These are phyloP conservation scores for Podaxis sp. DNA, from an alignment of 768 basidiomycete species.

Conservation along the genomic window DNA sequence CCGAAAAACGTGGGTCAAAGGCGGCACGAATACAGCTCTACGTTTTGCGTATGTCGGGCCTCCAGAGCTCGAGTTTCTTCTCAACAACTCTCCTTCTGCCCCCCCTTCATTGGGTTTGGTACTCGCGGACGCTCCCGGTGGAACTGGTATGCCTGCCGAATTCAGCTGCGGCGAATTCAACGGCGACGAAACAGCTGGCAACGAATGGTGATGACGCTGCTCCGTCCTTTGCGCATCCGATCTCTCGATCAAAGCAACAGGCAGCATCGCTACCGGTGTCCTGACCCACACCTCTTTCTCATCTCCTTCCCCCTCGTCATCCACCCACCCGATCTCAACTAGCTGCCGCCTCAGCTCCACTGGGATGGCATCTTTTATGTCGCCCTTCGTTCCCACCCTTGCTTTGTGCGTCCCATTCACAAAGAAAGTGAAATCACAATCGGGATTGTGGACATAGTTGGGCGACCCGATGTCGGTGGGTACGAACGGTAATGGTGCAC, in stretches of 20 bases:
- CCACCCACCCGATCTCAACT: slow-evolving; percentile 74
- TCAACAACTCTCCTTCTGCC: slow-evolving; percentile 38
- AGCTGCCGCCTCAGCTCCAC: slow-evolving; percentile 63
- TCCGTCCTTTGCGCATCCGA: slow-evolving; percentile 35
- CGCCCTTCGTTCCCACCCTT: background rate
- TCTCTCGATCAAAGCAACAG: slow-evolving; percentile 54
- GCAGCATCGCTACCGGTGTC: slow-evolving; percentile 67
- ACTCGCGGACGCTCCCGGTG: background rate
- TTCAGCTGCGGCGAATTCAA: slow-evolving; percentile 32
- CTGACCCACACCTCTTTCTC: slow-evolving; percentile 56
- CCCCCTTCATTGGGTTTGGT: background rate
- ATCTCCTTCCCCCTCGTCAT: slow-evolving; percentile 51
- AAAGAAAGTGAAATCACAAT: slow-evolving; percentile 41
- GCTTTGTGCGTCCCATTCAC: slow-evolving; percentile 38
- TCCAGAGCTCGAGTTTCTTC: slow-evolving; percentile 58
- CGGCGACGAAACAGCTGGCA: background rate
- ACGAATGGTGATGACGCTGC: slow-evolving; percentile 2
- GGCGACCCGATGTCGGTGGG: slow-evolving; percentile 74
- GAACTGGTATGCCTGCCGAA: slow-evolving; percentile 23
- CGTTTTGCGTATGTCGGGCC: slow-evolving; percentile 52
- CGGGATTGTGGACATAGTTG: slow-evolving; percentile 41
- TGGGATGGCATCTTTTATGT: slow-evolving; percentile 51
- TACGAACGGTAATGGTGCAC: slow-evolving; percentile 71
- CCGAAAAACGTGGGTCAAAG: slow-evolving; percentile 55
- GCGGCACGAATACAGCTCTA: slow-evolving; percentile 64